Evolutionary conservation across 129 eudicot genomes (phyloP).

Genomic region (Lactuca saligna): DNA sequence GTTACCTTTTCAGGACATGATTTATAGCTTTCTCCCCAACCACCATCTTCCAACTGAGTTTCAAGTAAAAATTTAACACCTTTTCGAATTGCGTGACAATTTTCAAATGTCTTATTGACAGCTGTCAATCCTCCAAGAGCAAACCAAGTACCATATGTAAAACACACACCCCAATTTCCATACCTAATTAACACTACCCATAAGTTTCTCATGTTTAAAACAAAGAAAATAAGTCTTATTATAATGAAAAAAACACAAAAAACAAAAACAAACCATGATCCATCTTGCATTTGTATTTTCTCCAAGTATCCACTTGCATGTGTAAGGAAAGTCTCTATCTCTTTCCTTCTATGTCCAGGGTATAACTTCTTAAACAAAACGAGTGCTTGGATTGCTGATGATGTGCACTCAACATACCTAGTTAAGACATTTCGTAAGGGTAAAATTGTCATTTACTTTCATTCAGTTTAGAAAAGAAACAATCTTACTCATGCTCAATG

Average conservation of each 20-base stretch:
- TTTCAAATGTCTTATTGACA: constrained; percentile 61
- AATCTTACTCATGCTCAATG: constrained; percentile 72
- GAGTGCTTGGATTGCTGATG: constrained; percentile 76
- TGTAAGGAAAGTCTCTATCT: constrained; percentile 54
- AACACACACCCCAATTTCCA: constrained; percentile 89
- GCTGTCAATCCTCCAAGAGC: constrained; percentile 71
- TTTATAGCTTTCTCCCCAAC: constrained; percentile 96
- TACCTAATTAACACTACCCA: constrained; percentile 59
- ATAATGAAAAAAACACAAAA: constrained; percentile 5
- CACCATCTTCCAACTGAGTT: constrained; percentile 67
- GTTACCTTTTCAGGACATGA: constrained; percentile 82
- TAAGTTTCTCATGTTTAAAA: neutral
- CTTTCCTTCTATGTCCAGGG: constrained; percentile 66
- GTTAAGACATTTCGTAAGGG: constrained; percentile 16
- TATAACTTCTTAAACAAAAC: constrained; percentile 66
- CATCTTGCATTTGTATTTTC: constrained; percentile 72
- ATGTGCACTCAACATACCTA: constrained; percentile 91
- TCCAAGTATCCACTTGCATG: constrained; percentile 59
- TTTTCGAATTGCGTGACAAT: constrained; percentile 56
- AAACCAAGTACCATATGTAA: constrained; percentile 83
- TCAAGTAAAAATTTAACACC: constrained; percentile 59
- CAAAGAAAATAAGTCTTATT: neutral
- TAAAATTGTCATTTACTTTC: neutral
- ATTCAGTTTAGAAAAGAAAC: neutral
- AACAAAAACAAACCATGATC: constrained; percentile 69